Percentiles rank a stretch among this genome's conserved stretches.
These are phyloP conservation scores for Gypsophila paniculata DNA, from an alignment of 179 eudicot genomes.

Conservation along the genomic window DNA sequence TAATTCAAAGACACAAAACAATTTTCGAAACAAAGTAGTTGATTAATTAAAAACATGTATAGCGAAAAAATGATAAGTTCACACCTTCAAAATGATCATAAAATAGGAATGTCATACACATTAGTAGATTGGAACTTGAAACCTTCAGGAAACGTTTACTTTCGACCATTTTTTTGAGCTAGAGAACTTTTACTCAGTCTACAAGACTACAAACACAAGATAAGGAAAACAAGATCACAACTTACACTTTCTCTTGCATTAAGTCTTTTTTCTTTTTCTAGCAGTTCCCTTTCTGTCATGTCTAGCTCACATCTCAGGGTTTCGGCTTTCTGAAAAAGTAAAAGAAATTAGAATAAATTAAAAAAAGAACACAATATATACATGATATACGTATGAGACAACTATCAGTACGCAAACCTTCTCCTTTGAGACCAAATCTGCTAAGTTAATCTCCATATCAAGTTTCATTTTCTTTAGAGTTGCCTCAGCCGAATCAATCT, in stretches of 20 bases:
- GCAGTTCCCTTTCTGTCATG: conserved; percentile 54
- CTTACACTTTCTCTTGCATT: conserved; percentile 72
- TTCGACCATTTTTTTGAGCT: too few species aligned
- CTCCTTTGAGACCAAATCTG: conserved; percentile 55
- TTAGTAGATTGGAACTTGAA: not conserved
- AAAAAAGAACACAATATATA: not conserved
- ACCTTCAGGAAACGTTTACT: not conserved
- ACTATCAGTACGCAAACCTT: conserved; percentile 37
- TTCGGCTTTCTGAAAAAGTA: conserved; percentile 56
- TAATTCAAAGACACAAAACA: not conserved
- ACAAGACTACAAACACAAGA: conserved; percentile 1
- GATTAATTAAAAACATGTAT: not conserved
- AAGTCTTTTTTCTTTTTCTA: conserved; percentile 56
- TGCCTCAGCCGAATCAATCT: conserved; percentile 43
- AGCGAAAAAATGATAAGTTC: not conserved
- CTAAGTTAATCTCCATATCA: conserved; percentile 44
- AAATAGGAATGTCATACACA: not conserved
- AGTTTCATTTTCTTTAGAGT: conserved; percentile 51
- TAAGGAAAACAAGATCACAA: not conserved
- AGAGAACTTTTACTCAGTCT: not conserved
- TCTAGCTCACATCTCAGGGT: conserved; percentile 46
- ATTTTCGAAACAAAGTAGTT: too few species aligned
- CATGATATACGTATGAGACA: conserved; percentile 1
- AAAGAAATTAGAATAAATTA: conserved; percentile 12
- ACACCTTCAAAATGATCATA: not conserved